A percentile compares a stretch with the other conserved stretches of the same genome.
Evolutionary conservation across 2,329 filamentous ascomycete species (phyloP).

Genomic region (Magnaporthiopsis rhizophila): DNA sequence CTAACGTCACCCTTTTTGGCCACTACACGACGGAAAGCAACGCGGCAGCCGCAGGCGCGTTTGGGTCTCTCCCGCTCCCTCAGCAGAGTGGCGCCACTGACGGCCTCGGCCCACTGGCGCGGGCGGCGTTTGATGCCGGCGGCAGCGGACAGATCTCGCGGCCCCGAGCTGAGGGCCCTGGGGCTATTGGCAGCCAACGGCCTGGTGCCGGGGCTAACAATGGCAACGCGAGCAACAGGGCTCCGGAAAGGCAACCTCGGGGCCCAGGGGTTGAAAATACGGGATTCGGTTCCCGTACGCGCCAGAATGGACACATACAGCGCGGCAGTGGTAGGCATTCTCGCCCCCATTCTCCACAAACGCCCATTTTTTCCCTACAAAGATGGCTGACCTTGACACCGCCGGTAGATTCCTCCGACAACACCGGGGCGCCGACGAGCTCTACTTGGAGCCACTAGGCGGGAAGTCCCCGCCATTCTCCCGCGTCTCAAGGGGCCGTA

Average conservation of each 20-base stretch:
- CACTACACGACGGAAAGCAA: constrained; percentile 5
- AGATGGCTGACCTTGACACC: background rate
- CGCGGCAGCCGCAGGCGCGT: background rate
- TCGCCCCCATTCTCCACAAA: background rate
- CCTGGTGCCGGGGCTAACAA: constrained; percentile 40
- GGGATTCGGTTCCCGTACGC: constrained; percentile 46
- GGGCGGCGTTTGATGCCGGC: constrained; percentile 5
- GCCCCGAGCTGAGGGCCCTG: constrained; percentile 4
- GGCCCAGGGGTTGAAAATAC: constrained; percentile 43
- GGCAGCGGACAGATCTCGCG: constrained; percentile 1
- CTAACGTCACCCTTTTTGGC: constrained; percentile 2
- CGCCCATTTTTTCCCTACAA: background rate
- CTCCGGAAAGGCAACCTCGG: constrained; percentile 55
- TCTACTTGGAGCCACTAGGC: constrained; percentile 7
- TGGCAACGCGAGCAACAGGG: constrained; percentile 28
- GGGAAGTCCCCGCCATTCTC: background rate
- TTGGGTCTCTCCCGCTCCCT: constrained; percentile 1
- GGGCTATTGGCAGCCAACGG: constrained; percentile 55
- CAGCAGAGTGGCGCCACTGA: background rate
- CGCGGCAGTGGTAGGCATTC: constrained; percentile 45
- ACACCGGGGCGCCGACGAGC: constrained; percentile 3
- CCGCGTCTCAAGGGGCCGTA: too few relatives aligned
- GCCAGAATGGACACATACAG: constrained; percentile 53
- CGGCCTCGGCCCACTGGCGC: constrained; percentile 1
- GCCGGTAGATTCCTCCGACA: constrained; percentile 4